phyloP scores from a whole-genome alignment of 148 eudicot species.

The Vaccinium macrocarpon region DNA sequence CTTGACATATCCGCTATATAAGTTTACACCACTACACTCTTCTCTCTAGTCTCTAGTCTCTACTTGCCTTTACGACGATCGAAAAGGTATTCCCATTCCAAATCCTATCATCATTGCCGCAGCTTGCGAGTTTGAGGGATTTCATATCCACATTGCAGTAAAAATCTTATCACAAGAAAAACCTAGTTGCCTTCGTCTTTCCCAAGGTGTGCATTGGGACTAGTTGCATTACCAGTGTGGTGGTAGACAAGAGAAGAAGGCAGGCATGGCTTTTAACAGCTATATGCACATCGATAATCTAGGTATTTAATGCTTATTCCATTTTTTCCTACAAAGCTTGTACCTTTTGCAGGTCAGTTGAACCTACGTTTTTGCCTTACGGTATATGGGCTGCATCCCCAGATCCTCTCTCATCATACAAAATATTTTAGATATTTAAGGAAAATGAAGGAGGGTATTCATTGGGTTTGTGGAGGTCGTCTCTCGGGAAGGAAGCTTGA shows the following conservation, averaged over 20 bases:
- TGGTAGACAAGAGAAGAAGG: not conserved
- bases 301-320: not conserved
- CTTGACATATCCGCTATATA: not conserved
- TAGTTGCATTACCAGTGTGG: not conserved
- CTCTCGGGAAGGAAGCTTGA: conserved; percentile 3
- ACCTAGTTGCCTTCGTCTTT: not conserved
- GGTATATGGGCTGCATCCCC: not conserved
- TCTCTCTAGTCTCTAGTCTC: not conserved
- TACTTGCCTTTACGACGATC: not conserved
- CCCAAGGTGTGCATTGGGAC: not conserved
- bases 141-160: not conserved
- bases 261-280: not conserved
- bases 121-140: too few relatives aligned
- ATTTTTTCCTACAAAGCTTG: not conserved
- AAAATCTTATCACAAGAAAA: not conserved
- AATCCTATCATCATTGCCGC: too few relatives aligned
- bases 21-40: not conserved
- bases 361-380: not conserved
- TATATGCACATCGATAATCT: not conserved
- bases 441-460: not conserved
- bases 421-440: not conserved
- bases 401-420: not conserved
- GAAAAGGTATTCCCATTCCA: too few relatives aligned
- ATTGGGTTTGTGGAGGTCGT: not conserved
- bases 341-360: not conserved